A percentile compares a stretch with the other conserved stretches of the same genome.
phyloP scores from a whole-genome alignment of 1,139 yeast species.

The Taphrina communis region DNA sequence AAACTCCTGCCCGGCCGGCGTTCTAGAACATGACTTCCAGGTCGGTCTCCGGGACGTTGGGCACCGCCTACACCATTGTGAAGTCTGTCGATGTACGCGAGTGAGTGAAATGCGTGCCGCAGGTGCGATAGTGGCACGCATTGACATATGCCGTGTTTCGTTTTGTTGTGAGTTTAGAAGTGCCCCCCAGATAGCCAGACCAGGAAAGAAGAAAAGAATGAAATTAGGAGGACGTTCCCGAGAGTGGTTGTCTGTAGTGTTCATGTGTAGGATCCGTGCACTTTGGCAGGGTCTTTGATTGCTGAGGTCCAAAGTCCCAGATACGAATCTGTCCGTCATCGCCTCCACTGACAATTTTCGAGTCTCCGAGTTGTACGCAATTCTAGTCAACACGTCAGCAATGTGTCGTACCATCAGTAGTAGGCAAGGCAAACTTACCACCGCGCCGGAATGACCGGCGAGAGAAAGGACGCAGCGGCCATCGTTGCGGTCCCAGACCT shows the following conservation, averaged over 20 bases:
- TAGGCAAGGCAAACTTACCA: slow-evolving; percentile 49
- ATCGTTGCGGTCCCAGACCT: slow-evolving; percentile 96
- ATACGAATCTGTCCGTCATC: slow-evolving; percentile 42
- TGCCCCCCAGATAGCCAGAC: not conserved
- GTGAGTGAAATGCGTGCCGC: too few relatives aligned
- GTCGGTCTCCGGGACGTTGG: not conserved
- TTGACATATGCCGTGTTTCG: too few relatives aligned
- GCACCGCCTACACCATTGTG: not conserved
- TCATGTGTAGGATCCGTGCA: slow-evolving; percentile 26
- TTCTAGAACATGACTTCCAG: too few relatives aligned
- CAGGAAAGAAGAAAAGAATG: not conserved
- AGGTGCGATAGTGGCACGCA: too few relatives aligned
- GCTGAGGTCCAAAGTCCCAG: slow-evolving; percentile 29
- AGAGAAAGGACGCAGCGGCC: slow-evolving; percentile 93
- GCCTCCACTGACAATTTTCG: slow-evolving; percentile 40
- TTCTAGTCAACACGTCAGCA: slow-evolving; percentile 52
- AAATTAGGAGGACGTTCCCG: not conserved
- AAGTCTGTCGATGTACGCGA: not conserved
- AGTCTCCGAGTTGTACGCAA: slow-evolving; percentile 66
- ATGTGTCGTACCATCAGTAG: too few relatives aligned
- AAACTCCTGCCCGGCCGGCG: not conserved
- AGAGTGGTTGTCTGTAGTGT: slow-evolving; percentile 12
- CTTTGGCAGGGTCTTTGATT: not conserved
- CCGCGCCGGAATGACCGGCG: slow-evolving; percentile 88
- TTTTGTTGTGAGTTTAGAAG: too few relatives aligned